Percentiles rank a stretch among this genome's conserved stretches.
Evolutionary conservation across 2,329 filamentous ascomycete species (phyloP).

Genomic region (Colletotrichum kahawae): DNA sequence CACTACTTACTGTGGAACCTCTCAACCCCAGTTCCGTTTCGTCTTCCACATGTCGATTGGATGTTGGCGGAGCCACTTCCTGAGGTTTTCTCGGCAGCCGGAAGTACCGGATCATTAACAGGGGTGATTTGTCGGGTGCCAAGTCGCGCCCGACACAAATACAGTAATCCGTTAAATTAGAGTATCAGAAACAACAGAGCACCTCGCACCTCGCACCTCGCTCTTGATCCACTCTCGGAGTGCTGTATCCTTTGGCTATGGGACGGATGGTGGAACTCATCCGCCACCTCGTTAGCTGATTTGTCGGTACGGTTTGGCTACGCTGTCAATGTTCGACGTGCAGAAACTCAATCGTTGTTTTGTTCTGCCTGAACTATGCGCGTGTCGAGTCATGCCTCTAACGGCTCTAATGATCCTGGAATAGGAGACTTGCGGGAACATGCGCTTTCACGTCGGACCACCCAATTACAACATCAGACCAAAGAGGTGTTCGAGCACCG

Average conservation of each 20-base stretch:
- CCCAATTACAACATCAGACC: background rate
- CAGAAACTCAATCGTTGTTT: background rate
- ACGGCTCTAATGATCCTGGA: background rate
- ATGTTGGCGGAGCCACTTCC: background rate
- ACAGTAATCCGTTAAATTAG: background rate
- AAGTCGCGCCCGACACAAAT: background rate
- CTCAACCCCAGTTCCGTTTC: background rate
- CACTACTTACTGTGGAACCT: background rate
- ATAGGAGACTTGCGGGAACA: background rate
- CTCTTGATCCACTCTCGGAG: background rate
- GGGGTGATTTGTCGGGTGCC: background rate
- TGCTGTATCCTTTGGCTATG: background rate
- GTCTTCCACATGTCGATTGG: background rate
- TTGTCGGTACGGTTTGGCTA: background rate
- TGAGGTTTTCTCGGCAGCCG: slow-evolving; percentile 13
- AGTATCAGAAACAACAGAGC: background rate
- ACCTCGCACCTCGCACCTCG: background rate
- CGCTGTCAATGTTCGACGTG: background rate
- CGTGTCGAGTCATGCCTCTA: slow-evolving; percentile 1
- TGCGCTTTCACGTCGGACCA: background rate
- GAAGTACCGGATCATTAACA: slow-evolving; percentile 8
- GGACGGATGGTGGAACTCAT: background rate
- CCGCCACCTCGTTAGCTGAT: background rate
- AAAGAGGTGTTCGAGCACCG: slow-evolving; percentile 6
- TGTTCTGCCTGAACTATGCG: background rate